phyloP scores from a whole-genome alignment of 345 rosid genomes.

The Citrus mangshanensis region DNA sequence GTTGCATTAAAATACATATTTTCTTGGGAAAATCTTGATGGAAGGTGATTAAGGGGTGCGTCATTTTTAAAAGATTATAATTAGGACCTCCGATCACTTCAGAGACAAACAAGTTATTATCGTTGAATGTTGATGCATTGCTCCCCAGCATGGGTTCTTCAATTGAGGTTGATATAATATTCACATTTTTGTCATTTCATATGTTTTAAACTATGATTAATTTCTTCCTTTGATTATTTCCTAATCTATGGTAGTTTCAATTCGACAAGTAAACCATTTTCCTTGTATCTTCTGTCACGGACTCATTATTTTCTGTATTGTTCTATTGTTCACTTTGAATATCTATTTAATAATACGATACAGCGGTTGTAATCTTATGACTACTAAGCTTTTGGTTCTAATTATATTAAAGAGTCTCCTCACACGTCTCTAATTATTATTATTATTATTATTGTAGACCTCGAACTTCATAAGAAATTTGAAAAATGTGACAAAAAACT shows the following conservation, averaged over 20 bases:
- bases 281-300: conserved; percentile 3
- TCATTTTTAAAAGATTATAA: not conserved
- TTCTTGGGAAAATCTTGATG: conserved; percentile 1
- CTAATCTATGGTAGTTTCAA: not conserved
- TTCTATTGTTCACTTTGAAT: not conserved
- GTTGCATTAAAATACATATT: not conserved
- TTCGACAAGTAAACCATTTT: not conserved
- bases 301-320: not conserved
- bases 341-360: not conserved
- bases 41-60: not conserved
- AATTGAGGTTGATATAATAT: not conserved
- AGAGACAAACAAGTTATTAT: not conserved
- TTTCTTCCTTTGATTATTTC: not conserved
- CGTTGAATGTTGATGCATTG: not conserved
- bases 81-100: not conserved
- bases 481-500: no score
- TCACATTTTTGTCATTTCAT: not conserved
- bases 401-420: no score
- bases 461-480: no score
- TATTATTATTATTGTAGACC: no score
- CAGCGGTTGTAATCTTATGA: not conserved
- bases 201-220: not conserved
- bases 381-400: no score
- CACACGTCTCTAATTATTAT: not conserved
- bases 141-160: conserved; percentile 7